Conservation (phyloP, 2,329 filamentous ascomycete species). For the Microcera coccophila region DNA sequence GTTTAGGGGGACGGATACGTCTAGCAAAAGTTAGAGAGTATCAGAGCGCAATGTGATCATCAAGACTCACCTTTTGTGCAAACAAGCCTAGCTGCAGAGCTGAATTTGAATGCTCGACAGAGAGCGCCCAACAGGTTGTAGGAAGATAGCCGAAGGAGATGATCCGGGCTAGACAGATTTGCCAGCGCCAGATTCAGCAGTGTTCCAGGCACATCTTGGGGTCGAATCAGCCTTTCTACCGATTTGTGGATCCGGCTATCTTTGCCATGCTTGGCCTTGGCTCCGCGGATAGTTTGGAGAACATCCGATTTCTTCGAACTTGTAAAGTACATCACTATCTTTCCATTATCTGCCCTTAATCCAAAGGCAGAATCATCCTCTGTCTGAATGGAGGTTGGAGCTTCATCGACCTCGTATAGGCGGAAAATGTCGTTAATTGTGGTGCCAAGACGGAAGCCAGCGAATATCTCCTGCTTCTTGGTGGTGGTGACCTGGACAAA, state of each 20-base stretch:
- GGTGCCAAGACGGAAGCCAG: slow-evolving; percentile 57
- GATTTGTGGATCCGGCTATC: slow-evolving; percentile 58
- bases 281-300: slow-evolving; percentile 58
- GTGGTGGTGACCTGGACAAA: slow-evolving; percentile 67
- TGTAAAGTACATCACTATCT: slow-evolving; percentile 69
- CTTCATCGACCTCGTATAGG: slow-evolving; percentile 64
- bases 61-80: slow-evolving; percentile 53
- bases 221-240: slow-evolving; percentile 61
- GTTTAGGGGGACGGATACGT: slow-evolving; percentile 60
- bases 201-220: slow-evolving; percentile 67
- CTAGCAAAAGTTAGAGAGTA: slow-evolving; percentile 31
- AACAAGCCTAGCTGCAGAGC: slow-evolving; percentile 57
- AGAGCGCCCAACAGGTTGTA: slow-evolving; percentile 66
- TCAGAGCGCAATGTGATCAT: background rate
- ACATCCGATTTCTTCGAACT: slow-evolving; percentile 62
- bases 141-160: slow-evolving; percentile 57
- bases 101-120: slow-evolving; percentile 65
- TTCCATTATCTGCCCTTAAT: slow-evolving; percentile 63
- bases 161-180: slow-evolving; percentile 61
- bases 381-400: slow-evolving; percentile 58
- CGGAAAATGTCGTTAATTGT: slow-evolving; percentile 69
- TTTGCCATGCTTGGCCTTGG: slow-evolving; percentile 62
- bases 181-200: slow-evolving; percentile 64
- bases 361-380: slow-evolving; percentile 67
- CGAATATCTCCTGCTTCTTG: slow-evolving; percentile 65